phyloP scores from a whole-genome alignment of 352 stramenopile species.

The Bremia lactucae region DNA sequence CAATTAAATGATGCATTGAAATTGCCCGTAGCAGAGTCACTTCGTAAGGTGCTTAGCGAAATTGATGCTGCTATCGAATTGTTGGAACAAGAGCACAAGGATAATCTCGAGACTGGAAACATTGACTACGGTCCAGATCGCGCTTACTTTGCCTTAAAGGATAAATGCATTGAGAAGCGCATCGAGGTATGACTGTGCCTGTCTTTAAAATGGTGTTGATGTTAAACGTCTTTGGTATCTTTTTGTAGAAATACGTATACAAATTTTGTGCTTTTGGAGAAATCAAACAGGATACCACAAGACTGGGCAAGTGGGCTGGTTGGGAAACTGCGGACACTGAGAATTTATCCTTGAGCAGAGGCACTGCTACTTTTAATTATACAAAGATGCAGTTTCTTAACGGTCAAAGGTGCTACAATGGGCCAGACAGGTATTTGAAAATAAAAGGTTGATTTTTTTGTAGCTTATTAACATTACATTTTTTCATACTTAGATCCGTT shows the following conservation, averaged over 20 bases:
- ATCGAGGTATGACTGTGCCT: constrained; percentile 47
- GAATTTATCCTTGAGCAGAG: neutral
- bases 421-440: constrained; percentile 71
- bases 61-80: constrained; percentile 55
- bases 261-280: constrained; percentile 81
- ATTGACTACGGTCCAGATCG: constrained; percentile 61
- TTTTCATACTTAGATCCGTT: constrained; percentile 27
- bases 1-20: constrained; percentile 44
- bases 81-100: constrained; percentile 37
- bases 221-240: neutral
- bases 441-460: neutral
- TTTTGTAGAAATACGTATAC: constrained; percentile 85
- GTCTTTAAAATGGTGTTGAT: too few relatives aligned
- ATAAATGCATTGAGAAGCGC: constrained; percentile 64
- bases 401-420: constrained; percentile 88
- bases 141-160: constrained; percentile 65
- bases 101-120: constrained; percentile 26
- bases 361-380: constrained; percentile 19
- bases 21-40: constrained; percentile 47
- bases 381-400: constrained; percentile 65
- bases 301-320: constrained; percentile 64
- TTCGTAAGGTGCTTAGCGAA: constrained; percentile 52
- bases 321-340: constrained; percentile 20
- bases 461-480: constrained; percentile 2
- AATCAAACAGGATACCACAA: constrained; percentile 70